A percentile compares a stretch with the other conserved stretches of the same genome.
Conservation (phyloP, 2,329 filamentous ascomycete genomes). For the Diaporthe sp. region DNA sequence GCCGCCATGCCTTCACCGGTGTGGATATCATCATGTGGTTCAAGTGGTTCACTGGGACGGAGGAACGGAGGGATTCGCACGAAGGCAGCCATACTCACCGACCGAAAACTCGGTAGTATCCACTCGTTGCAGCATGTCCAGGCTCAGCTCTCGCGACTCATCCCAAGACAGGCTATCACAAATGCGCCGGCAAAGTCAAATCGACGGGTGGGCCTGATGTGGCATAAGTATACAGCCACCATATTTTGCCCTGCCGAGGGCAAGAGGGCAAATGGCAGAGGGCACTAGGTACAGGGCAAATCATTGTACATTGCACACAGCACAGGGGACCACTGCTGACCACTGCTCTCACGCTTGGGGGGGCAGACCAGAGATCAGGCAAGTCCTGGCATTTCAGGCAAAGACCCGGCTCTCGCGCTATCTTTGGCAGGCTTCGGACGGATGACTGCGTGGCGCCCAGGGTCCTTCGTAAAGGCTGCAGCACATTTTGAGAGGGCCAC, state of each 20-base stretch:
- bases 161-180: neutral
- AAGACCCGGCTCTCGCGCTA: conserved; percentile 21
- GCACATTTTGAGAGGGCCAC: conserved; percentile 21
- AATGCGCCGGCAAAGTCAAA: conserved; percentile 21
- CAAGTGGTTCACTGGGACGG: conserved; percentile 11
- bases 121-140: neutral
- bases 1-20: conserved; percentile 37
- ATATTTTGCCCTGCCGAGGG: neutral
- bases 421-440: conserved; percentile 29
- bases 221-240: neutral
- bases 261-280: neutral
- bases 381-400: conserved; percentile 5
- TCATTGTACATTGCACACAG: neutral
- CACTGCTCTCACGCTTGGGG: neutral
- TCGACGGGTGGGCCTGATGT: neutral
- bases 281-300: neutral
- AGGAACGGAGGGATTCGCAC: conserved; percentile 7
- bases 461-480: conserved; percentile 29
- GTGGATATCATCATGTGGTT: conserved; percentile 37
- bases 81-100: conserved; percentile 22
- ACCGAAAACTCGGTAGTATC: conserved; percentile 3
- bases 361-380: neutral
- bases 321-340: neutral
- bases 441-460: conserved; percentile 32
- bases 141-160: conserved; percentile 1